Conservation (phyloP, 345 rosid species). For the Angophora floribunda region DNA sequence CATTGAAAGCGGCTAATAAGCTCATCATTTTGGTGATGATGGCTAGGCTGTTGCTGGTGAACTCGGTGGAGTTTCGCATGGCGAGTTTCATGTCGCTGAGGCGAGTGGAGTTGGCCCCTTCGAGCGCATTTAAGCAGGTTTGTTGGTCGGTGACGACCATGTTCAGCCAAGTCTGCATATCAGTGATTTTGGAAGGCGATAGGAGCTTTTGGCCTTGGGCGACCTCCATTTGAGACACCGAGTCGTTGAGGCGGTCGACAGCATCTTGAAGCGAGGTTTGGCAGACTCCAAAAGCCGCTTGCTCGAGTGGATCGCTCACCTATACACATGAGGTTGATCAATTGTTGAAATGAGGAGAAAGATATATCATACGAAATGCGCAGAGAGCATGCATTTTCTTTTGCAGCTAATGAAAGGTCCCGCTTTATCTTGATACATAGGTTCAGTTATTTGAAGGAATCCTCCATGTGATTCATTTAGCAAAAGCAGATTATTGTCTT, state of each 20-base stretch:
- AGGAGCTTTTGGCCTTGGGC: neutral
- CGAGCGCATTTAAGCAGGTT: constrained; percentile 9
- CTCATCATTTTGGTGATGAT: constrained; percentile 48
- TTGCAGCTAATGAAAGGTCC: too few species aligned
- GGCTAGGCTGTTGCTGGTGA: constrained; percentile 18
- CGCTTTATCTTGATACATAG: too few species aligned
- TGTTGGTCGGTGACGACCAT: constrained; percentile 3
- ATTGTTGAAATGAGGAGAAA: neutral
- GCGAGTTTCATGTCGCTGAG: neutral
- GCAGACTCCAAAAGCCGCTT: constrained; percentile 5
- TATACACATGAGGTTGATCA: neutral
- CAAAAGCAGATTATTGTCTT: too few species aligned
- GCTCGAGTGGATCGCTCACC: neutral
- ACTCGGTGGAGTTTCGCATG: constrained; percentile 14
- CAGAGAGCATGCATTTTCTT: too few species aligned
- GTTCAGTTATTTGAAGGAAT: too few species aligned
- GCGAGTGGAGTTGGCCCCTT: neutral
- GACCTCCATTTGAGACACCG: neutral
- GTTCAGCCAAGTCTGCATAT: constrained; percentile 10
- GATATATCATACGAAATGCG: too few species aligned
- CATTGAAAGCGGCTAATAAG: constrained; percentile 18
- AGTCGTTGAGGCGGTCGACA: neutral
- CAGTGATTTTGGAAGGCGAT: neutral
- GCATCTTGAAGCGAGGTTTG: constrained; percentile 9
- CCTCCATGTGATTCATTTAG: too few species aligned